Conservation (phyloP, 164 flowering plant genomes). For the Magnolia kwangsiensis region DNA sequence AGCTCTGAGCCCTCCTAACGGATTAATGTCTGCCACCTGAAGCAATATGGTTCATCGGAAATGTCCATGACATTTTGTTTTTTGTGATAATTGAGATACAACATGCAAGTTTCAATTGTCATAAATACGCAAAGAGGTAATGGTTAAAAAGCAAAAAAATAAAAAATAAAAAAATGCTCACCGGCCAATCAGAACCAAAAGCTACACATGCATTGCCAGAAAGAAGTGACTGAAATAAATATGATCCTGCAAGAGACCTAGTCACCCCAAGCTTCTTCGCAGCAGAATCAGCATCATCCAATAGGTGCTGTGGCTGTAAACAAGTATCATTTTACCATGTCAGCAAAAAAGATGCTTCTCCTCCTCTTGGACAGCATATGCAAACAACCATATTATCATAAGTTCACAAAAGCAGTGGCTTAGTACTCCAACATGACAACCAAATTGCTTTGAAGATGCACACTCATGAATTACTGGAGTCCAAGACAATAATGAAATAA, state of each 20-base stretch:
- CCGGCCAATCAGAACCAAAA: conserved; percentile 99
- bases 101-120: not conserved
- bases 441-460: not conserved
- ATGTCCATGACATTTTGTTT: not conserved
- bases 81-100: not conserved
- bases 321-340: conserved; percentile 4
- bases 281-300: conserved; percentile 81
- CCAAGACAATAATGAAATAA: no score
- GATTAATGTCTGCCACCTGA: conserved; percentile 83
- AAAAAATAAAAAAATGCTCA: conserved; percentile 28
- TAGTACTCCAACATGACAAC: not conserved
- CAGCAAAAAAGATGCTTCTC: conserved; percentile 2
- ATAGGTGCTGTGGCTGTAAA: conserved; percentile 85
- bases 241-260: conserved; percentile 69
- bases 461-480: not conserved
- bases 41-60: conserved; percentile 9
- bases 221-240: conserved; percentile 65
- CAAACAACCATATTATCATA: not conserved
- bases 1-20: conserved; percentile 56
- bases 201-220: conserved; percentile 56
- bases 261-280: conserved; percentile 66
- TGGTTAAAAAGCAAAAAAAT: not conserved
- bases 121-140: not conserved
- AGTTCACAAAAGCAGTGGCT: not conserved
- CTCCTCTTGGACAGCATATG: not conserved